Conservation (phyloP, 345 rosid genomes). For the Sonneratia caseolaris region DNA sequence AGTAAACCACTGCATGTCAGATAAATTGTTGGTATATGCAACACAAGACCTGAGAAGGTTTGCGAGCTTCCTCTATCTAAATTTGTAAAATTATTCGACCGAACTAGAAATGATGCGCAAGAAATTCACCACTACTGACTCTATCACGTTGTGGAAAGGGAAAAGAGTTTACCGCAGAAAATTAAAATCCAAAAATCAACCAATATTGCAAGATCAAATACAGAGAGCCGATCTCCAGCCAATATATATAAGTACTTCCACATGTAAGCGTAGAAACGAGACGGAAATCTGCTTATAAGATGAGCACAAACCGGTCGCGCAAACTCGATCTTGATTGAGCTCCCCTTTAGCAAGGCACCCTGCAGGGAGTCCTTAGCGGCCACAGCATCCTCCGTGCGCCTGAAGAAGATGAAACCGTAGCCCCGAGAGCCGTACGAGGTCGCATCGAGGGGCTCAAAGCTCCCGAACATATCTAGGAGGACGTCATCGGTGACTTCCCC, state of each 20-base stretch:
- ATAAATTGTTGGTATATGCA: background rate
- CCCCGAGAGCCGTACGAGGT: slow-evolving; percentile 54
- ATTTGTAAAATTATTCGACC: background rate
- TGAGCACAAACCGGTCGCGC: slow-evolving; percentile 96
- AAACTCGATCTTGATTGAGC: slow-evolving; percentile 69
- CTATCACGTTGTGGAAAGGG: background rate
- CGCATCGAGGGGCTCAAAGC: slow-evolving; percentile 65
- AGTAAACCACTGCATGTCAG: background rate
- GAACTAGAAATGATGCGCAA: background rate
- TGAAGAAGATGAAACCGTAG: slow-evolving; percentile 72
- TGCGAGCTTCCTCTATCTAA: background rate
- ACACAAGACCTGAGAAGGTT: background rate
- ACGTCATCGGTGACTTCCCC: slow-evolving; percentile 55
- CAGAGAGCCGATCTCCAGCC: background rate
- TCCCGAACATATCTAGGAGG: slow-evolving; percentile 48
- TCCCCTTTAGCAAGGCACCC: slow-evolving; percentile 50
- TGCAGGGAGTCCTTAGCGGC: slow-evolving; percentile 74
- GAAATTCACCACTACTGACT: background rate
- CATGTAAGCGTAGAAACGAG: background rate
- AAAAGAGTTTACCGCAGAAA: too few relatives aligned
- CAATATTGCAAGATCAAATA: background rate
- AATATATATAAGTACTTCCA: background rate
- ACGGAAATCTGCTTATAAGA: slow-evolving; percentile 34
- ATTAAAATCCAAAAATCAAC: background rate
- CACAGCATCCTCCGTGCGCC: slow-evolving; percentile 70